Evolutionary conservation across 371 early-diverging fungal species (phyloP).

Genomic region (Mucor ambiguus): DNA sequence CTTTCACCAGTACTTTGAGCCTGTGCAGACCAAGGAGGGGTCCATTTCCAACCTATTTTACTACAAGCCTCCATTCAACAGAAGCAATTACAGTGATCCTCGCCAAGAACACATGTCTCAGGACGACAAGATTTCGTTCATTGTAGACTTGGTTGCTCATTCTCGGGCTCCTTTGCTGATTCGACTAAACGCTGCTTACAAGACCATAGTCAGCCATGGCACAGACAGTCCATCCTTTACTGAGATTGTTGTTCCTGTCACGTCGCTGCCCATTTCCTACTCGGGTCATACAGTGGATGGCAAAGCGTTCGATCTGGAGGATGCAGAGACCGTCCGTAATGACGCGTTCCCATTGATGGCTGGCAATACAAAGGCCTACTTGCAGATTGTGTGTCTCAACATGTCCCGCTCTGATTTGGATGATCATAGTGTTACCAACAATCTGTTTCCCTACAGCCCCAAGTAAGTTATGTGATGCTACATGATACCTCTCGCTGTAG

Average conservation of each 20-base stretch:
- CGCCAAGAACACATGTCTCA: slow-evolving; percentile 6
- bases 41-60: slow-evolving; percentile 57
- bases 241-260: slow-evolving; percentile 53
- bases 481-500: too few relatives aligned
- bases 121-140: slow-evolving; percentile 40
- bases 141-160: slow-evolving; percentile 53
- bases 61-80: slow-evolving; percentile 62
- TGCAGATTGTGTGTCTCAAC: slow-evolving; percentile 66
- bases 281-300: slow-evolving; percentile 32
- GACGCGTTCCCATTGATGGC: slow-evolving; percentile 60
- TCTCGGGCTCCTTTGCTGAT: slow-evolving; percentile 61
- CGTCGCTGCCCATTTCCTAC: slow-evolving; percentile 59
- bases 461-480: neutral
- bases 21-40: slow-evolving; percentile 45
- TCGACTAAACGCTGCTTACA: slow-evolving; percentile 62
- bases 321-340: slow-evolving; percentile 40
- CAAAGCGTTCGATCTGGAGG: slow-evolving; percentile 51
- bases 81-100: slow-evolving; percentile 3
- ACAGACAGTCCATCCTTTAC: slow-evolving; percentile 22
- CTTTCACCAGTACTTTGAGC: slow-evolving; percentile 65
- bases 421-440: slow-evolving; percentile 16
- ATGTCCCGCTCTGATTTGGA: slow-evolving; percentile 40
- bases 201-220: neutral
- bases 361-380: slow-evolving; percentile 55
- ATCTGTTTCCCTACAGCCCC: neutral